Percentiles rank a stretch among this genome's conserved stretches.
Conservation (phyloP, 176 grass and related monocot genomes). For the Triticum timopheevii region DNA sequence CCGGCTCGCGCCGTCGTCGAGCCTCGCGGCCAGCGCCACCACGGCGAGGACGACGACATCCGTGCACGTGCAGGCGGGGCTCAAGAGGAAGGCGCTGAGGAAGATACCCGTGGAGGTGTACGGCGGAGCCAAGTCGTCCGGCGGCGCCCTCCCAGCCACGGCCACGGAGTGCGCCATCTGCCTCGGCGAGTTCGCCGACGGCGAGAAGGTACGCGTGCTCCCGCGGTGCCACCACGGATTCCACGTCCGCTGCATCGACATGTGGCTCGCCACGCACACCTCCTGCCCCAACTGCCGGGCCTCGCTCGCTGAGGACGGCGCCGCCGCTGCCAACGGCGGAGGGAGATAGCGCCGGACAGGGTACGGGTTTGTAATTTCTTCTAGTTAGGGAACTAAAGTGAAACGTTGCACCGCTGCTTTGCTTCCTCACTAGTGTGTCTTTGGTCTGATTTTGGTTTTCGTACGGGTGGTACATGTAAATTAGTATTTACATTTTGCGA, state of each 20-base stretch:
- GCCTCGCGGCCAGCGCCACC: neutral
- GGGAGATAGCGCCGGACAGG: neutral
- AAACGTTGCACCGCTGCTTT: neutral
- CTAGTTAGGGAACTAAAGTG: neutral
- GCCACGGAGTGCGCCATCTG: constrained; percentile 70
- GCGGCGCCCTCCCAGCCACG: neutral
- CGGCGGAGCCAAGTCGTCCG: constrained; percentile 13
- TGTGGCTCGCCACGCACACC: constrained; percentile 56
- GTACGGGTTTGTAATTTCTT: neutral
- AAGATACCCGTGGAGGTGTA: constrained; percentile 72
- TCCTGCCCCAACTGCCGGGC: constrained; percentile 77
- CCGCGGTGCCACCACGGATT: constrained; percentile 72
- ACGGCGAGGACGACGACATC: neutral
- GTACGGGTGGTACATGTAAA: neutral
- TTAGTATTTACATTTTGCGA: neutral
- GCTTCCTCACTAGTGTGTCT: neutral
- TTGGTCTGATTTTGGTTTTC: neutral
- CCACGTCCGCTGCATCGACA: constrained; percentile 70
- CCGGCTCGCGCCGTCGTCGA: constrained; percentile 6
- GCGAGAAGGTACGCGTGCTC: constrained; percentile 74
- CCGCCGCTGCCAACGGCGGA: neutral
- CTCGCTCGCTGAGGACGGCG: constrained; percentile 30
- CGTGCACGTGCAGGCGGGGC: neutral
- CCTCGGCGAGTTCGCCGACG: constrained; percentile 68
- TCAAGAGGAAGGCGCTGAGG: constrained; percentile 49